Conservation (phyloP, 1,284 basidiomycete species). For the Rhodotorula sp. region DNA sequence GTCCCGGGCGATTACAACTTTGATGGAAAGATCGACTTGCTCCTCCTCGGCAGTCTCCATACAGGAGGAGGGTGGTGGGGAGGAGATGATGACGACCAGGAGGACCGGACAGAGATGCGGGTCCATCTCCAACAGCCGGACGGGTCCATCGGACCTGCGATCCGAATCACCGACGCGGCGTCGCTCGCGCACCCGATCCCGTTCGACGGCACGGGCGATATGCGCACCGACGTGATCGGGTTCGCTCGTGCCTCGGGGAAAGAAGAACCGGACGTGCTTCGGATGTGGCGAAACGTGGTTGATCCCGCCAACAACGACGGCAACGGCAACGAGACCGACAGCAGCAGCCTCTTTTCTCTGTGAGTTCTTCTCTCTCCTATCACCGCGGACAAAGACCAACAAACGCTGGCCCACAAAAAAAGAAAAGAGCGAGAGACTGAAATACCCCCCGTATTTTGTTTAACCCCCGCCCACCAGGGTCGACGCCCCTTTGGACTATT, state of each 20-base stretch:
- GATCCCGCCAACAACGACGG: background rate
- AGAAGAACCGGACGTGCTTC: conserved; percentile 47
- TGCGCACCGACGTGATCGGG: conserved; percentile 85
- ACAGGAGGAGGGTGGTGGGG: conserved; percentile 53
- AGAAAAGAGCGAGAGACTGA: background rate
- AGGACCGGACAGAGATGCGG: conserved; percentile 59
- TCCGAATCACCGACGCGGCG: conserved; percentile 60
- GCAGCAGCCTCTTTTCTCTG: conserved; percentile 64
- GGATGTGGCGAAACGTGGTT: conserved; percentile 75
- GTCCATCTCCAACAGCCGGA: conserved; percentile 65
- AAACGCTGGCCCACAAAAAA: too few relatives aligned
- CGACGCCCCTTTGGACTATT: conserved; percentile 61
- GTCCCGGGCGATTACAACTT: conserved; percentile 91
- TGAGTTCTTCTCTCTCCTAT: background rate
- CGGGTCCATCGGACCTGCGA: conserved; percentile 56
- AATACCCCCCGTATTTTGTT: too few relatives aligned
- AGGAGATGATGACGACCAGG: conserved; percentile 27
- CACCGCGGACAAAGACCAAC: too few relatives aligned
- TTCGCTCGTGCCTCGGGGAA: conserved; percentile 23
- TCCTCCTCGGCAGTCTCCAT: conserved; percentile 66
- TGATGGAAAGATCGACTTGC: conserved; percentile 82
- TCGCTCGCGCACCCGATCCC: conserved; percentile 75
- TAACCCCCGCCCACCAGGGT: conserved; percentile 10
- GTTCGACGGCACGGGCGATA: conserved; percentile 80
- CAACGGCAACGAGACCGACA: conserved; percentile 10